Base-by-base conservation (phyloP, 208 protist species). In the Jaenimonas drosophilae region DNA sequence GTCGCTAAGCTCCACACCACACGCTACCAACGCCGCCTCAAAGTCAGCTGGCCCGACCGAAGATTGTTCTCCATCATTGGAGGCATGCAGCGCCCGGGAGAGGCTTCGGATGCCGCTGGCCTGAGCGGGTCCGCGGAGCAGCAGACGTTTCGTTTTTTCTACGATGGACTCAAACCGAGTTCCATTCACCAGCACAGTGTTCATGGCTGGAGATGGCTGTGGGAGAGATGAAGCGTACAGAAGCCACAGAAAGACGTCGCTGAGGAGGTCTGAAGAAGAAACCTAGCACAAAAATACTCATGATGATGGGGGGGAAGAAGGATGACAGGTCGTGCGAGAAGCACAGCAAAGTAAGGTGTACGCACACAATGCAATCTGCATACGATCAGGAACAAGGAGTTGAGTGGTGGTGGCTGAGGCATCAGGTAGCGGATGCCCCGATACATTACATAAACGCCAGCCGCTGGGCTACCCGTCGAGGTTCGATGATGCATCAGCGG, bases 71-170 rank as follows among this genome's bases (percentile, higher is more conserved):
- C 49, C 34, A 52, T 94, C 85, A 26, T 82, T 68, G 0, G 67
- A 52, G 48, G 91, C 73, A 28, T 70, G 61, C 20, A 90, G 54
- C 6, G 72, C 60, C 16, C 86, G 72, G 40, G 78, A 89, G 20
- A 94, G 59, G 27, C 53, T 68, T 9, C 86, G 76, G 28, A 94
- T 79, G 30, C 76, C 82, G 47, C 84, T 90, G 17, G 73, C 53
- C n/a, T 59, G 45, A 4, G 69, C 57, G 3, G 42, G 23, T 3
- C 71, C 57, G 4, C 53, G 64, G 17, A 77, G 26, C 11, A 91
- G 58, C 32, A 84, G 69, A 0, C 86, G 65, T 46, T 82, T 76
- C n/a, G 58, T 49, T 47, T 73, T 76, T 24, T 64, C 44, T 28
- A 76, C 64, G 1, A 83, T 32, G 5, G 68, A 53, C 23, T 45